A percentile compares a stretch with the other conserved stretches of the same genome.
phyloP scores from a whole-genome alignment of 1,284 basidiomycete genomes.

The Meripilus lineatus region DNA sequence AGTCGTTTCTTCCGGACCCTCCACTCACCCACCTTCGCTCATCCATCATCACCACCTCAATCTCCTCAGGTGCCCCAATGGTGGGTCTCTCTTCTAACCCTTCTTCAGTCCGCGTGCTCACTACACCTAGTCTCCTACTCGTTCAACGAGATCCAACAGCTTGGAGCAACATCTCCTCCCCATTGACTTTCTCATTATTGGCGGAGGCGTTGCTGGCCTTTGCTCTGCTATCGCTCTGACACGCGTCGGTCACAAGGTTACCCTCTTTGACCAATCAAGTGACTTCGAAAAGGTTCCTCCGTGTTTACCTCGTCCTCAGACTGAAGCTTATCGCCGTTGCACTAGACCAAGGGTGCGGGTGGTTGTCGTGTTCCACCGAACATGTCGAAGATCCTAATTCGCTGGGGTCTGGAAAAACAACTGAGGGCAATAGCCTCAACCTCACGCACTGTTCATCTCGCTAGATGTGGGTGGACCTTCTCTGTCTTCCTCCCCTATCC shows the following conservation, averaged over 20 bases:
- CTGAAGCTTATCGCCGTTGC: not conserved
- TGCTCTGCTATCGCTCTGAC: constrained; percentile 24
- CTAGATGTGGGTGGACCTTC: constrained; percentile 6
- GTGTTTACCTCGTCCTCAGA: not conserved
- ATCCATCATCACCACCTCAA: too few species aligned
- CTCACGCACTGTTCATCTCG: constrained; percentile 11
- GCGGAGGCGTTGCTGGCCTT: constrained; percentile 26
- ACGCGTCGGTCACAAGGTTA: constrained; percentile 27
- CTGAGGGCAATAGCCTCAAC: constrained; percentile 13
- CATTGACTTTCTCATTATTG: constrained; percentile 28
- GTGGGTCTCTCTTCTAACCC: too few species aligned
- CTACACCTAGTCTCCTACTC: too few species aligned
- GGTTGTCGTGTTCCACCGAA: constrained; percentile 26
- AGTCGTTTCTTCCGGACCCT: too few species aligned
- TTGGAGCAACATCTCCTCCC: constrained; percentile 11
- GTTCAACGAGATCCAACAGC: too few species aligned
- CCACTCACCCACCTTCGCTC: too few species aligned
- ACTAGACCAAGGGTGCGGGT: constrained; percentile 16
- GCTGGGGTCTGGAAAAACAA: constrained; percentile 26
- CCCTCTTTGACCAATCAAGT: constrained; percentile 21
- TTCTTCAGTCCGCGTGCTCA: too few species aligned
- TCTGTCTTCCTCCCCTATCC: constrained; percentile 8
- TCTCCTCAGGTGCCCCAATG: too few species aligned
- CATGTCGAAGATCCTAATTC: constrained; percentile 21
- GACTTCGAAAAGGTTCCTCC: constrained; percentile 16